Base-by-base conservation (phyloP, 2,329 filamentous ascomycete species). In the Ophiostoma sp. region DNA sequence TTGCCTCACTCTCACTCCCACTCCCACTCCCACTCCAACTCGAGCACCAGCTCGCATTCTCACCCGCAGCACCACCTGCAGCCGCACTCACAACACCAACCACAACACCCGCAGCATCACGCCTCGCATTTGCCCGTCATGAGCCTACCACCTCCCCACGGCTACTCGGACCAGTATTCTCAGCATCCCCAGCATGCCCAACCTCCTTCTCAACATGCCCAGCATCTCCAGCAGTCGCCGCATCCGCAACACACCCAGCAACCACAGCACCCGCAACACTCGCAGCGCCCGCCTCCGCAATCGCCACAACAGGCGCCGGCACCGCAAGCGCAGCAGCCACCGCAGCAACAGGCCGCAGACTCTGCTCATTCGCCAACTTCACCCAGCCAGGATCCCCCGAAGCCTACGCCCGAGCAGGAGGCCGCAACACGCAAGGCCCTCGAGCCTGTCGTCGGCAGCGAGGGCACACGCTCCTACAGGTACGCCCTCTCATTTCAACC, bases 381-480 rank as follows among this genome's bases (percentile, higher is more conserved):
- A 14, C 44, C 64, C 12, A 52, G 27, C 66, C 36, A 14, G 55
- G 70, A 72, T 18, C 4, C 63, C 0, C 5, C 41, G 1, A 72
- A 72, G 64, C 67, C 70, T 9, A 70, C 69, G 1, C 70, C 71
- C 1, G 71, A 72, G 49, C 69, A 72, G 47, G 71, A 71, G 38
- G 71, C 71, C 1, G 70, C 71, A n/a, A 73, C 69, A 8, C 67
- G 68, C 27, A 72, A 70, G 49, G 71, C 70, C 4, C 70, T 74
- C 18, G 68, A 71, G 49, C 72, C 73, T 18, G 38, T 70, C 9
- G 49, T 73, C 38, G 72, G 72, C 27, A 70, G 38, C 18, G 70
- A 73, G 45, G 71, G 70, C 40, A 69, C 60, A 9, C 71, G 73
- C 1, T 71, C 70, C 2, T 74, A 71, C 70, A 69, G 71, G 72